phyloP scores from a whole-genome alignment of 805 yeast genomes.

The Wickerhamomyces alni region DNA sequence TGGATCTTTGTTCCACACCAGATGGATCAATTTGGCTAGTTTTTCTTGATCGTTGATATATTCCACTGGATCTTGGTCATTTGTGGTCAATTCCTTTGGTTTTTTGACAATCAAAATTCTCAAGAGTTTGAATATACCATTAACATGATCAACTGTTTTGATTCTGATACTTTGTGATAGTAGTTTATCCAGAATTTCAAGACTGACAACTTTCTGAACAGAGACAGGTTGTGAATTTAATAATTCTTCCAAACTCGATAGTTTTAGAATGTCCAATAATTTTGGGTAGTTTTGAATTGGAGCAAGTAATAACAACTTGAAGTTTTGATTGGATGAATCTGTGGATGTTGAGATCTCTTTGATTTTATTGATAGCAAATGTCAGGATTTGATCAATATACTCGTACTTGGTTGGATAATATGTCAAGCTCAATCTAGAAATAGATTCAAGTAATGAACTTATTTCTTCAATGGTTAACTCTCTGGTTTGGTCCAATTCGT shows the following conservation, averaged over 20 bases:
- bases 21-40: constrained; percentile 64
- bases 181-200: constrained; percentile 54
- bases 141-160: constrained; percentile 41
- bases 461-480: constrained; percentile 64
- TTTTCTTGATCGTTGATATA: constrained; percentile 47
- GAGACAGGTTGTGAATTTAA: constrained; percentile 44
- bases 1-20: constrained; percentile 47
- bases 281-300: constrained; percentile 38
- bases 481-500: constrained; percentile 46
- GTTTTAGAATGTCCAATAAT: constrained; percentile 29
- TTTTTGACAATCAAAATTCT: constrained; percentile 41
- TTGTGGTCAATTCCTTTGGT: constrained; percentile 19
- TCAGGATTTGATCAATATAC: constrained; percentile 56
- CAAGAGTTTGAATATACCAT: constrained; percentile 54
- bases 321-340: constrained; percentile 29
- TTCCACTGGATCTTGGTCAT: constrained; percentile 26
- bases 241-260: constrained; percentile 48
- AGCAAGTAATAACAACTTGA: constrained; percentile 39
- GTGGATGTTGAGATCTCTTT: constrained; percentile 27
- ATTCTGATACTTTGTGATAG: constrained; percentile 34
- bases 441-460: constrained; percentile 57
- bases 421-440: constrained; percentile 55
- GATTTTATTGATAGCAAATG: constrained; percentile 41
- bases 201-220: constrained; percentile 52
- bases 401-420: constrained; percentile 59